Conservation (phyloP, 805 yeast genomes). For the Kazachstania taianensis region DNA sequence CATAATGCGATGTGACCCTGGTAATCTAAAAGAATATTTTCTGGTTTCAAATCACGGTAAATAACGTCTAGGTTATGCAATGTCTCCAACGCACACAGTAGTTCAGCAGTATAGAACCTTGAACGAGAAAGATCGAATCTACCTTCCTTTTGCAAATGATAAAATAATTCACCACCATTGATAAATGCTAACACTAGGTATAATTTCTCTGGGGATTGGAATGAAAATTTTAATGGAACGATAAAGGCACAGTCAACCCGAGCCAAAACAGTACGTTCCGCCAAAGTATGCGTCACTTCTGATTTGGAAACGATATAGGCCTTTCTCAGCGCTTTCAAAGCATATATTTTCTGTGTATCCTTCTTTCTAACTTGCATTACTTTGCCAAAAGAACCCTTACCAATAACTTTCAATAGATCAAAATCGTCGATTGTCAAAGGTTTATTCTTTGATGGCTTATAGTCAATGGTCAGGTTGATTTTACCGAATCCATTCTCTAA, state of each 20-base stretch:
- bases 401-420: conserved; percentile 87
- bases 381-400: conserved; percentile 96
- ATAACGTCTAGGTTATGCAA: conserved; percentile 86
- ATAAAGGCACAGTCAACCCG: conserved; percentile 90
- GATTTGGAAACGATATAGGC: conserved; percentile 88
- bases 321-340: conserved; percentile 86
- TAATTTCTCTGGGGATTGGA: conserved; percentile 93
- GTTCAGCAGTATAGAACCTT: conserved; percentile 88
- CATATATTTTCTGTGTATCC: conserved; percentile 91
- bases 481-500: conserved; percentile 37
- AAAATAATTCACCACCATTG: conserved; percentile 94
- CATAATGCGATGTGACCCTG: conserved; percentile 97
- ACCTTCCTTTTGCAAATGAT: conserved; percentile 86
- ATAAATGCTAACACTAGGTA: conserved; percentile 86
- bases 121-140: conserved; percentile 81
- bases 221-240: conserved; percentile 90
- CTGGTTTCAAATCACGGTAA: conserved; percentile 93
- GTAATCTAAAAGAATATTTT: conserved; percentile 85
- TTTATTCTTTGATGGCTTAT: conserved; percentile 54
- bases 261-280: conserved; percentile 91
- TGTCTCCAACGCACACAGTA: conserved; percentile 85
- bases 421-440: conserved; percentile 83
- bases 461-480: conserved; percentile 55
- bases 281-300: conserved; percentile 93
- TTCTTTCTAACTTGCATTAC: conserved; percentile 97